Evolutionary conservation across 305 asterid genomes (phyloP).

Genomic region (Lippia alba): DNA sequence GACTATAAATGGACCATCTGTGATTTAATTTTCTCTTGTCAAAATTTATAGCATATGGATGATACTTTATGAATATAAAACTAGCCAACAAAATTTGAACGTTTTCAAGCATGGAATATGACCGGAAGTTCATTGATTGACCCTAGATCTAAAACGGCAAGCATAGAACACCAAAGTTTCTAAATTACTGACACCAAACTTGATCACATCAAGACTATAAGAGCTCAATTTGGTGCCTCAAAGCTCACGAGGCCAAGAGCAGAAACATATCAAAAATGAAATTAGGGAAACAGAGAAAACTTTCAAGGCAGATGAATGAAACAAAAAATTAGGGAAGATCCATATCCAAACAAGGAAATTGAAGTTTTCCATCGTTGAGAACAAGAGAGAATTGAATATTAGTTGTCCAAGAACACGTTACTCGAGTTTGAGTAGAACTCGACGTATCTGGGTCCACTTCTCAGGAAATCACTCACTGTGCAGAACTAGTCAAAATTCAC

Average conservation of each 20-base stretch:
- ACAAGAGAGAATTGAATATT: neutral
- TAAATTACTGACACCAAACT: conserved; percentile 7
- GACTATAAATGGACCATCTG: conserved; percentile 62
- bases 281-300: neutral
- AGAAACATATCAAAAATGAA: neutral
- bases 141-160: conserved; percentile 23
- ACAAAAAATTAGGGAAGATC: neutral
- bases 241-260: neutral
- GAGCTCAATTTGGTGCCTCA: neutral
- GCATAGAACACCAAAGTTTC: conserved; percentile 24
- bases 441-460: neutral
- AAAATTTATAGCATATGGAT: conserved; percentile 47
- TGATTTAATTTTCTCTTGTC: conserved; percentile 61
- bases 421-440: neutral
- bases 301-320: neutral
- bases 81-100: conserved; percentile 27
- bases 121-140: conserved; percentile 14
- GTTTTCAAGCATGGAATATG: conserved; percentile 24
- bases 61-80: conserved; percentile 35
- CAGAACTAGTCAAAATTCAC: neutral
- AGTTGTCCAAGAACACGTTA: conserved; percentile 11
- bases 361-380: conserved; percentile 4
- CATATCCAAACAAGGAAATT: conserved; percentile 8
- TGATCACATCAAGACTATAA: conserved; percentile 9
- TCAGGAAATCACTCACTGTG: conserved; percentile 15